Percentiles rank a stretch among this genome's conserved stretches.
Evolutionary conservation across 352 stramenopile species (phyloP).

Genomic region (Globisporangium splendens): DNA sequence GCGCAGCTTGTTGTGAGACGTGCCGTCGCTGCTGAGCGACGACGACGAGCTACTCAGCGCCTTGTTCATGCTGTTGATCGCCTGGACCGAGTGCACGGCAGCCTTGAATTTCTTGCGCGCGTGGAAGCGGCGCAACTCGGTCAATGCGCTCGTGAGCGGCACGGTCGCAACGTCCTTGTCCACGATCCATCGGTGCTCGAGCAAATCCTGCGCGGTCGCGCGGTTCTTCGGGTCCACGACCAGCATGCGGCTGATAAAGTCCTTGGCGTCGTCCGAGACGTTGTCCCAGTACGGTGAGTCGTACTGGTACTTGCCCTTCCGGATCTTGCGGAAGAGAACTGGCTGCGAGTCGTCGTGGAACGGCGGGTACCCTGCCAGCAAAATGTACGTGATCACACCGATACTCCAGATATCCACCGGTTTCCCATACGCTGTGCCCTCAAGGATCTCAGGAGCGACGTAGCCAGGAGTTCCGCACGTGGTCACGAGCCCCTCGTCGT

Average conservation of each 20-base stretch:
- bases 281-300: slow-evolving; percentile 89
- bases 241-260: slow-evolving; percentile 87
- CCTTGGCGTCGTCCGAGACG: slow-evolving; percentile 85
- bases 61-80: slow-evolving; percentile 84
- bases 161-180: slow-evolving; percentile 65
- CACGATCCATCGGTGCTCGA: slow-evolving; percentile 76
- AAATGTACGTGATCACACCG: slow-evolving; percentile 87
- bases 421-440: slow-evolving; percentile 68
- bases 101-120: slow-evolving; percentile 83
- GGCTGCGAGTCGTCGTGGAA: slow-evolving; percentile 94
- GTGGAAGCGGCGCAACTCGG: slow-evolving; percentile 77
- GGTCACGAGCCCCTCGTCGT: slow-evolving; percentile 58
- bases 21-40: slow-evolving; percentile 15
- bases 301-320: slow-evolving; percentile 84
- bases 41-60: slow-evolving; percentile 31
- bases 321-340: slow-evolving; percentile 89
- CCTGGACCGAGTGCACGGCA: slow-evolving; percentile 72
- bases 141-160: slow-evolving; percentile 70
- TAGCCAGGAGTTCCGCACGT: slow-evolving; percentile 79
- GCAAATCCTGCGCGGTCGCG: slow-evolving; percentile 48
- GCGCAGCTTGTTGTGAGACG: slow-evolving; percentile 15
- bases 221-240: slow-evolving; percentile 75
- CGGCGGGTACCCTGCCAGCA: slow-evolving; percentile 79
- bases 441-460: slow-evolving; percentile 77
- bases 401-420: slow-evolving; percentile 89